Evolutionary conservation across 257 asterid species (phyloP).

Genomic region (Rhazya stricta): DNA sequence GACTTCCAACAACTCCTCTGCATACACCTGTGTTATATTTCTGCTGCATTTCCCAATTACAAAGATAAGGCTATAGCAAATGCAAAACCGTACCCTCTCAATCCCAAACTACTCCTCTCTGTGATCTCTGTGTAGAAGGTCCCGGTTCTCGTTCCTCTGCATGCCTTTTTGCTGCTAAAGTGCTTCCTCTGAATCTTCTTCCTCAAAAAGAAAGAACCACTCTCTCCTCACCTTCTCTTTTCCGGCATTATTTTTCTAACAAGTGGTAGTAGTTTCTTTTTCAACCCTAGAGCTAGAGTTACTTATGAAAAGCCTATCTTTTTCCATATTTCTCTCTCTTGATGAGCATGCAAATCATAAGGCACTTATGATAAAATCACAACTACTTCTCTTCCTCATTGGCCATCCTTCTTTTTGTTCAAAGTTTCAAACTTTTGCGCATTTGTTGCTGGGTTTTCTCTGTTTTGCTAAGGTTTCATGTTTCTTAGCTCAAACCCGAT

Average conservation of each 20-base stretch:
- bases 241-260: slow-evolving; percentile 22
- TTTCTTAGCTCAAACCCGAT: slow-evolving; percentile 30
- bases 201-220: slow-evolving; percentile 2
- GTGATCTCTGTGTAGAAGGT: slow-evolving; percentile 11
- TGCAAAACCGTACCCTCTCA: not conserved
- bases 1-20: slow-evolving; percentile 44
- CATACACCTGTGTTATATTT: slow-evolving; percentile 9
- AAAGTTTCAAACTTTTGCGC: not conserved
- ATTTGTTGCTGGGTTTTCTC: not conserved
- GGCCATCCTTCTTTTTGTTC: not conserved
- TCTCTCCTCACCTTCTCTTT: slow-evolving; percentile 7
- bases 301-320: slow-evolving; percentile 1
- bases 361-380: slow-evolving; percentile 4
- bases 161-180: slow-evolving; percentile 18
- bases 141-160: slow-evolving; percentile 15
- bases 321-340: slow-evolving; percentile 13
- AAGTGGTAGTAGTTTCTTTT: not conserved
- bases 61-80: slow-evolving; percentile 7
- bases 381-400: not conserved
- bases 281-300: not conserved
- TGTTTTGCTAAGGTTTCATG: slow-evolving; percentile 24
- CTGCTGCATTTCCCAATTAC: slow-evolving; percentile 8
- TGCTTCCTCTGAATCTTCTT: slow-evolving; percentile 13
- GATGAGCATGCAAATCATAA: slow-evolving; percentile 1
- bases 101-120: slow-evolving; percentile 10